Evolutionary conservation across 495 filamentous ascomycete genomes (phyloP).

Genomic region (Tuber melanosporum): DNA sequence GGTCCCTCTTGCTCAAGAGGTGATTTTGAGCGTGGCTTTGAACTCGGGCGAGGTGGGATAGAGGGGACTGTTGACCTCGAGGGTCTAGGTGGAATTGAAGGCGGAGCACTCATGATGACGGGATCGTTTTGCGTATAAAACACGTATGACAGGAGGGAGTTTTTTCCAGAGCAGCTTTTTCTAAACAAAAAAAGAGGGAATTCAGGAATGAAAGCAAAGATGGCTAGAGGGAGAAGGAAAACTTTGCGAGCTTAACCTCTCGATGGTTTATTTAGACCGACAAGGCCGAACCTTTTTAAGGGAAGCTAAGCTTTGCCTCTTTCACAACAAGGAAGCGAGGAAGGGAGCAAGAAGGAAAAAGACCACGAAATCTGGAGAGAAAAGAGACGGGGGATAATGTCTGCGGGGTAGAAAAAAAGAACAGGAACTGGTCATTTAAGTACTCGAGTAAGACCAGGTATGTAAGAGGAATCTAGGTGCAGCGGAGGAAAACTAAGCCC

Average conservation of each 20-base stretch:
- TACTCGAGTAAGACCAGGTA: neutral
- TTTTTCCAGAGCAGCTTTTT: slow-evolving; percentile 10
- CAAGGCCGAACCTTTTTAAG: neutral
- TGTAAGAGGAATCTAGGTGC: neutral
- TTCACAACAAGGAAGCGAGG: neutral
- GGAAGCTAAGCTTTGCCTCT: neutral
- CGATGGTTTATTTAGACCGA: neutral
- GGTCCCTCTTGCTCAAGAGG: slow-evolving; percentile 18
- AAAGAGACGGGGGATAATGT: neutral
- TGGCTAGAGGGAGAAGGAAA: neutral
- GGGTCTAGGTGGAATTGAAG: slow-evolving; percentile 56
- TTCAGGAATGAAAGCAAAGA: neutral
- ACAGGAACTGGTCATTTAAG: slow-evolving; percentile 8
- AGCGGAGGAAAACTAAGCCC: slow-evolving; percentile 5
- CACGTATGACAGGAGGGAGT: slow-evolving; percentile 11
- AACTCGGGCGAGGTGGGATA: slow-evolving; percentile 32
- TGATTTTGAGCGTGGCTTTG: slow-evolving; percentile 23
- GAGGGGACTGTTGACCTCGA: slow-evolving; percentile 43
- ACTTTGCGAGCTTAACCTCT: slow-evolving; percentile 1
- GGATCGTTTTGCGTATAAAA: slow-evolving; percentile 11
- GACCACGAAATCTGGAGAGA: neutral
- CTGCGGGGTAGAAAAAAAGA: slow-evolving; percentile 1
- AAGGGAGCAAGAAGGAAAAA: neutral
- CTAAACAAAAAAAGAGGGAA: neutral
- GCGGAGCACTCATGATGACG: slow-evolving; percentile 51